Base-by-base conservation (phyloP, 163 green algal species). In the Volvox carteri region DNA sequence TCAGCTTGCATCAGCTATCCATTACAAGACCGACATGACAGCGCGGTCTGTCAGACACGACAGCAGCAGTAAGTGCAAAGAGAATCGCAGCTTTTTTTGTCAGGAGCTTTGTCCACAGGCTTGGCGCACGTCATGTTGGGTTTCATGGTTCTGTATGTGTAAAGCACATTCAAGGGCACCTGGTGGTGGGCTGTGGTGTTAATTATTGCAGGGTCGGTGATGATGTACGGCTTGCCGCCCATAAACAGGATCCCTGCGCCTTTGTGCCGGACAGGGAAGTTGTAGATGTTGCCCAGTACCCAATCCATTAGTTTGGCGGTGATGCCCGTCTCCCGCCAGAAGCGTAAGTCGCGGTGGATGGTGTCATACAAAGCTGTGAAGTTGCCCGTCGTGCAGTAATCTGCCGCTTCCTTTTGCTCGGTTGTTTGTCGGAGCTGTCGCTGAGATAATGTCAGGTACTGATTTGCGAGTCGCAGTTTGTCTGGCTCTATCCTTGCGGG, bases 161-260 rank as follows among this genome's bases (percentile, higher is more conserved):
- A n/a, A n/a, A n/a, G n/a, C n/a, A n/a, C n/a, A n/a, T n/a, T 11
- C 2, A 65, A 25, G 28, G 28, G 74, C 33, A 88, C 81, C 67
- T 80, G 76, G 30, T 88, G 81, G 50, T 88, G 81, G 0, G n/a
- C 65, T 1, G 60, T 60, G 0, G 50, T 84, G 18, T 89, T 48
- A 21, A 89, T 28, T 2, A 50, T 11, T n/a, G 37, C 52, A 0
- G 84, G 28, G 70, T 83, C 52, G 2, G 70, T 89, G 14, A 84
- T 75, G 39, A 89, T 35, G 70, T 54, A 77, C 4, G 84, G 84
- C 30, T 48, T 76, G 39, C 84, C 84, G 37, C 28, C 70, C 46
- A 74, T 68, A 52, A 89, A 89, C n/a, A 62, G n/a, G 3, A 88
- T 72, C 1, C 81, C 81, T 5, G 56, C 81, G 21, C 81, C 81